Percentiles rank a stretch among this genome's conserved stretches.
These are phyloP conservation scores for Suillus discolor DNA, from an alignment of 768 basidiomycete genomes.

Conservation along the genomic window DNA sequence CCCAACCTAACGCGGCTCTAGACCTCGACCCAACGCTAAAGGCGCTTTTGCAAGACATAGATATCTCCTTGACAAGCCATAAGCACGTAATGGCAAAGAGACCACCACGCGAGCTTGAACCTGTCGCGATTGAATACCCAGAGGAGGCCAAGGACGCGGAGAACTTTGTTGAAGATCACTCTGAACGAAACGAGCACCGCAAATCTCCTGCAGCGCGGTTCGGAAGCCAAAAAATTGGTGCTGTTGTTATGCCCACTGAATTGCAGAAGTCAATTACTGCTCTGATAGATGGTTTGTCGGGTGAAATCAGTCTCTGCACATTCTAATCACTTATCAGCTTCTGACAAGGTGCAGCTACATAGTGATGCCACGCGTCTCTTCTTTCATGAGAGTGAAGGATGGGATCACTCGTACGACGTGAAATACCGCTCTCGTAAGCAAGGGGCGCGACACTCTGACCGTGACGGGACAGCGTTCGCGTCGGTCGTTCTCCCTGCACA, in stretches of 20 bases:
- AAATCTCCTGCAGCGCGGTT: slow-evolving; percentile 84
- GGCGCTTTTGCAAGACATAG: slow-evolving; percentile 65
- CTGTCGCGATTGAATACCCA: slow-evolving; percentile 41
- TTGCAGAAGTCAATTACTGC: slow-evolving; percentile 64
- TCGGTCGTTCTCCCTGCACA: slow-evolving; percentile 85
- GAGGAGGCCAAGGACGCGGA: slow-evolving; percentile 37
- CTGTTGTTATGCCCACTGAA: slow-evolving; percentile 72
- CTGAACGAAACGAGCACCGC: slow-evolving; percentile 38
- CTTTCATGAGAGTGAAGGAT: slow-evolving; percentile 42
- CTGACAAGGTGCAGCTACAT: slow-evolving; percentile 64
- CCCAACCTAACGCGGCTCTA: slow-evolving; percentile 59
- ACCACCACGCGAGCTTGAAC: slow-evolving; percentile 57
- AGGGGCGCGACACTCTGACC: slow-evolving; percentile 56
- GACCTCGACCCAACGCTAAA: slow-evolving; percentile 68
- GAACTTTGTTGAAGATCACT: slow-evolving; percentile 28
- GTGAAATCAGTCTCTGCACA: slow-evolving; percentile 2
- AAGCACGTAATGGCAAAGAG: slow-evolving; percentile 36
- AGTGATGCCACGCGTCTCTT: slow-evolving; percentile 77
- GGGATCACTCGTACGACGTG: slow-evolving; percentile 58
- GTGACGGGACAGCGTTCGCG: slow-evolving; percentile 84
- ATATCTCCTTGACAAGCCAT: slow-evolving; percentile 54
- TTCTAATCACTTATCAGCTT: slow-evolving; percentile 42
- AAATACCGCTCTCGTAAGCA: slow-evolving; percentile 64
- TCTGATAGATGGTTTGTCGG: slow-evolving; percentile 63
- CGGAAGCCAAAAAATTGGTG: slow-evolving; percentile 73